These are phyloP conservation scores for Capsella bursapastoris DNA, from an alignment of 345 rosid species.

Conservation along the genomic window DNA sequence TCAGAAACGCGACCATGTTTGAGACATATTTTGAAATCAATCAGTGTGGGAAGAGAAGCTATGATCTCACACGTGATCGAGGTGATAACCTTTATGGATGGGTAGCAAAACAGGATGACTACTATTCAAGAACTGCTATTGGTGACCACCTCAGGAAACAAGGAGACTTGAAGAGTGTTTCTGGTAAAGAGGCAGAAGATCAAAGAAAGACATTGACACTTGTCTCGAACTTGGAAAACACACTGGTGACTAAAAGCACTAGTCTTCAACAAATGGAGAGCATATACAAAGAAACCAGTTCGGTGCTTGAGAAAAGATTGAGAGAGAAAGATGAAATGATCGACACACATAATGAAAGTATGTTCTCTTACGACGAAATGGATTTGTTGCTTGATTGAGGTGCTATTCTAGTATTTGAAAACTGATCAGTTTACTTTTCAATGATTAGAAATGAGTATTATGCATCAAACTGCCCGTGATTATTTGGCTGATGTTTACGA, in stretches of 20 bases:
- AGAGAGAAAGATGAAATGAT: slow-evolving; percentile 61
- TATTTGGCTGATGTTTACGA: slow-evolving; percentile 48
- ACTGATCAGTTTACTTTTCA: slow-evolving; percentile 20
- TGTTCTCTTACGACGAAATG: slow-evolving; percentile 1
- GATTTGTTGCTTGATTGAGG: slow-evolving; percentile 1
- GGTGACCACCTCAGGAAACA: slow-evolving; percentile 56
- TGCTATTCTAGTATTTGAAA: slow-evolving; percentile 16
- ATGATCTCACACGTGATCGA: slow-evolving; percentile 34
- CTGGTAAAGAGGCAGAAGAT: slow-evolving; percentile 59
- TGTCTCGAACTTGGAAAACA: slow-evolving; percentile 50
- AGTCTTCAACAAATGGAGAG: slow-evolving; percentile 55
- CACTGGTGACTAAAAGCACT: slow-evolving; percentile 53
- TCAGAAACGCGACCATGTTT: slow-evolving; percentile 60
- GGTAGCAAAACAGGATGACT: slow-evolving; percentile 76
- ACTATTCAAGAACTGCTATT: slow-evolving; percentile 36
- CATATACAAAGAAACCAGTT: slow-evolving; percentile 49
- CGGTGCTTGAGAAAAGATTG: slow-evolving; percentile 39
- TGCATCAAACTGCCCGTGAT: slow-evolving; percentile 57
- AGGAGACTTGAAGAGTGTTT: slow-evolving; percentile 67
- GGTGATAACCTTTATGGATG: slow-evolving; percentile 68
- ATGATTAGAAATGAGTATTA: slow-evolving; percentile 44
- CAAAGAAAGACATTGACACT: slow-evolving; percentile 48
- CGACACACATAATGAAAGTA: slow-evolving; percentile 63
- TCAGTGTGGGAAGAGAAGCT: slow-evolving; percentile 56
- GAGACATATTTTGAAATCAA: slow-evolving; percentile 56